Conservation (phyloP, 1,139 yeast species). For the Sugiyamaella xylanicola region DNA sequence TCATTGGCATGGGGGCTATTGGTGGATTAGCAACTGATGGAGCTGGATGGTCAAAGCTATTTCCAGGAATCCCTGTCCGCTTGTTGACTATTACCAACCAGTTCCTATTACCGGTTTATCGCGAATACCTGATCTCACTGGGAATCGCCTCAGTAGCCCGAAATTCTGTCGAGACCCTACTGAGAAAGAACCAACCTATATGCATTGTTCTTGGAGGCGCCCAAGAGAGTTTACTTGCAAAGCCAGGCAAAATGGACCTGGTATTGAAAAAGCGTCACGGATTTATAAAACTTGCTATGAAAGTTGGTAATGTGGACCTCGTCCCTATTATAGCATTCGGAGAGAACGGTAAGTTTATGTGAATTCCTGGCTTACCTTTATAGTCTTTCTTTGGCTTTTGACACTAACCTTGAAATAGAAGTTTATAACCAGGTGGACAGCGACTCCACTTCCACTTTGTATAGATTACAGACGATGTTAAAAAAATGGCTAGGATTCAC, state of each 20-base stretch:
- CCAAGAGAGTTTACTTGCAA: constrained; percentile 77
- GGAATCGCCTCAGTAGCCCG: constrained; percentile 89
- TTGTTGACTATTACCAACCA: constrained; percentile 82
- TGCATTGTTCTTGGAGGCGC: constrained; percentile 97
- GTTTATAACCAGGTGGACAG: constrained; percentile 67
- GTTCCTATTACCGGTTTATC: constrained; percentile 81
- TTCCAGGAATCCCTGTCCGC: constrained; percentile 82
- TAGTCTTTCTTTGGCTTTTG: neutral
- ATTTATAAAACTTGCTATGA: constrained; percentile 82
- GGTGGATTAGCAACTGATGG: constrained; percentile 87
- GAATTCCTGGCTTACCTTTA: neutral
- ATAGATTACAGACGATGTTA: constrained; percentile 66
- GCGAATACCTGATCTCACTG: constrained; percentile 79
- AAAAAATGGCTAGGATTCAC: constrained; percentile 79
- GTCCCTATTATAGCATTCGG: constrained; percentile 95
- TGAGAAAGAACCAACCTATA: constrained; percentile 66
- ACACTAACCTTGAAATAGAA: constrained; percentile 36
- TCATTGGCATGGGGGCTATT: constrained; percentile 88
- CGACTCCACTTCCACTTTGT: constrained; percentile 54
- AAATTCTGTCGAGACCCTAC: constrained; percentile 64
- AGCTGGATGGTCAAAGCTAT: constrained; percentile 61
- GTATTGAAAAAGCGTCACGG: constrained; percentile 83
- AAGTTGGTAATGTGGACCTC: constrained; percentile 70
- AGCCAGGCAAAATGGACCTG: constrained; percentile 60
- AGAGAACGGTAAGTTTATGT: constrained; percentile 56